Evolutionary conservation across 768 basidiomycete species (phyloP).

Genomic region (Boletus subcaerulescens): DNA sequence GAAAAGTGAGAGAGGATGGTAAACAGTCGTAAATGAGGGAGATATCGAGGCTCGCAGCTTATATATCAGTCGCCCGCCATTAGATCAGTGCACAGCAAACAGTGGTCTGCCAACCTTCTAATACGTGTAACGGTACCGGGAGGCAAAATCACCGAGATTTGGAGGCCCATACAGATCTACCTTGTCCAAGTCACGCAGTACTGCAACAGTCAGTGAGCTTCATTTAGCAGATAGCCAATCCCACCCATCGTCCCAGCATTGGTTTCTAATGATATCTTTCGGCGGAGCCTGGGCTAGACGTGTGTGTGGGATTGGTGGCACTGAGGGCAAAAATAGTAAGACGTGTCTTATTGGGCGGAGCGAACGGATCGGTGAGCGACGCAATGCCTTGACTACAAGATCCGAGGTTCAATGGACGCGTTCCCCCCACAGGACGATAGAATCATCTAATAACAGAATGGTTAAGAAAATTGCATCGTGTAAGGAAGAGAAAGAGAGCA

Average conservation of each 20-base stretch:
- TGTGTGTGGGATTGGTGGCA: constrained; percentile 14
- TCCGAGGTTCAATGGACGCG: background rate
- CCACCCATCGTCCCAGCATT: background rate
- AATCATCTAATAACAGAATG: background rate
- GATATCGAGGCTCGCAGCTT: constrained; percentile 4
- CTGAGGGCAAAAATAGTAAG: background rate
- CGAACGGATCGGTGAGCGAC: background rate
- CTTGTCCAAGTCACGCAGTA: background rate
- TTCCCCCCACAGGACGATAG: background rate
- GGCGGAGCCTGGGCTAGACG: constrained; percentile 5
- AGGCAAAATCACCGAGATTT: background rate
- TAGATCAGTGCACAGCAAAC: constrained; percentile 19
- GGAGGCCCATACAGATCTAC: background rate
- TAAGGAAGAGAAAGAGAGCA: background rate
- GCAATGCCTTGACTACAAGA: constrained; percentile 21
- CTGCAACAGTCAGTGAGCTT: background rate
- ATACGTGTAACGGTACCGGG: constrained; percentile 1
- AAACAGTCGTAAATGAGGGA: background rate
- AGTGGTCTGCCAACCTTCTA: background rate
- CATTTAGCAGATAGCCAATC: background rate
- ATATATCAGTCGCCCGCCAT: constrained; percentile 17
- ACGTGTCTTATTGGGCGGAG: background rate
- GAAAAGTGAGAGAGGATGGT: background rate
- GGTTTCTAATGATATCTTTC: background rate
- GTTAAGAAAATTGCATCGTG: background rate